Conservation (phyloP, 257 asterid species). For the Gardenia jasminoides region DNA sequence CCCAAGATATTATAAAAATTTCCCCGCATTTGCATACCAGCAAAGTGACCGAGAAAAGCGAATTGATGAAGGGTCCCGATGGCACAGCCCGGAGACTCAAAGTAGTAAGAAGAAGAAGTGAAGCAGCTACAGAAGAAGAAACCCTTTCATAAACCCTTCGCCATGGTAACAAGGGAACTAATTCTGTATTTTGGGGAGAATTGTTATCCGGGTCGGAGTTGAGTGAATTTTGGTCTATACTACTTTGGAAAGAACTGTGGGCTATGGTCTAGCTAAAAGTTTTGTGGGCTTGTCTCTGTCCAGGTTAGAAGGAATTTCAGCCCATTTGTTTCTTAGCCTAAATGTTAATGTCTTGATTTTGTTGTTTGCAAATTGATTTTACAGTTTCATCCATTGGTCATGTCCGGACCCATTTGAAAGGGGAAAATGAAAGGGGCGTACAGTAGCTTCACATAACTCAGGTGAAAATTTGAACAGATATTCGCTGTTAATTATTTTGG, state of each 20-base stretch:
- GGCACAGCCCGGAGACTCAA: neutral
- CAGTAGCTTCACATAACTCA: neutral
- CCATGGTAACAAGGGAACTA: neutral
- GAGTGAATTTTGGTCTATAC: neutral
- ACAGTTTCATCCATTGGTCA: neutral
- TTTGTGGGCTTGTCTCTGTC: neutral
- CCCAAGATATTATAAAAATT: neutral
- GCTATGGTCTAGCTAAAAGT: too few species aligned
- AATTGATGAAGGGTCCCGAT: neutral
- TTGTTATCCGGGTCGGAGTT: neutral
- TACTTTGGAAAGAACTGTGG: neutral
- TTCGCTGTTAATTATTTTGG: neutral
- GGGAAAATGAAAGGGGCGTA: neutral
- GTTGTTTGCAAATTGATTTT: too few species aligned
- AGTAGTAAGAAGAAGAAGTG: neutral
- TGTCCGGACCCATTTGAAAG: too few species aligned
- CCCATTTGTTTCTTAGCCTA: neutral
- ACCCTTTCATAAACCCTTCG: conserved; percentile 20
- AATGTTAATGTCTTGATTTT: too few species aligned
- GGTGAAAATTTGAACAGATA: neutral
- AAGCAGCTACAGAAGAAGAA: neutral
- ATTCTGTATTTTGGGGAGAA: neutral
- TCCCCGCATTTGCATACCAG: neutral
- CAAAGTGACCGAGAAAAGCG: neutral
- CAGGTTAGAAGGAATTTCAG: neutral